Conservation (phyloP, 2,329 filamentous ascomycete genomes). For the Paramyrothecium roridum region DNA sequence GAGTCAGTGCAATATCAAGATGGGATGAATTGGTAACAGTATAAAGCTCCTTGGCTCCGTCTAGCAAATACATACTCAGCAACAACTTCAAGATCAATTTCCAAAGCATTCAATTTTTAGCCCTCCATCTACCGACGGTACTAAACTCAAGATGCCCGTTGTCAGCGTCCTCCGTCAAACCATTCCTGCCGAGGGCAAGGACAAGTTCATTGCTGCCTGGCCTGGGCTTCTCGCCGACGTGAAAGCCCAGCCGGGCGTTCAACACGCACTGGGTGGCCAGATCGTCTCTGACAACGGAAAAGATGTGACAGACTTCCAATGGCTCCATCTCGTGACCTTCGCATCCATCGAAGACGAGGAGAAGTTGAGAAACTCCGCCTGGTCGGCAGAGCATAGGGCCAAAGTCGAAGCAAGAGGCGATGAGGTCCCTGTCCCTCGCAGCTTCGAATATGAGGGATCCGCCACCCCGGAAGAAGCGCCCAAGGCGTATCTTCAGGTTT, state of each 20-base stretch:
- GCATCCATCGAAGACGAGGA: slow-evolving; percentile 1
- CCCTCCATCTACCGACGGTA: no score
- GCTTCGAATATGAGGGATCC: no score
- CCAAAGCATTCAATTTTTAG: no score
- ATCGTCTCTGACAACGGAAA: slow-evolving; percentile 6
- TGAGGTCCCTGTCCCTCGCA: neutral
- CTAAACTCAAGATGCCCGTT: slow-evolving; percentile 6
- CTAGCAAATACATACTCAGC: no score
- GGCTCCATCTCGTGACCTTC: slow-evolving; percentile 3
- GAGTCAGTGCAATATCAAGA: no score
- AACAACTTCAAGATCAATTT: no score
- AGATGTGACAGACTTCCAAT: slow-evolving; percentile 6
- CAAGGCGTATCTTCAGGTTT: slow-evolving; percentile 6
- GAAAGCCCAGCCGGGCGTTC: slow-evolving; percentile 8
- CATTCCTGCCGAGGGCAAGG: slow-evolving; percentile 8
- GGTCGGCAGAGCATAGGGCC: slow-evolving; percentile 6
- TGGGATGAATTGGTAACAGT: no score
- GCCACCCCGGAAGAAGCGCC: slow-evolving; percentile 2
- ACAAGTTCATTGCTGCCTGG: slow-evolving; percentile 8
- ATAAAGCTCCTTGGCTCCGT: no score
- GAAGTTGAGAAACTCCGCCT: slow-evolving; percentile 1
- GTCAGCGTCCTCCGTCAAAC: slow-evolving; percentile 6
- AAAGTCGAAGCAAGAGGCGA: neutral
- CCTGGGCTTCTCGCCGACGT: slow-evolving; percentile 6
- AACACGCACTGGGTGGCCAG: slow-evolving; percentile 3